Evolutionary conservation across 208 protist genomes (phyloP).

Genomic region (Trypanosoma avium): DNA sequence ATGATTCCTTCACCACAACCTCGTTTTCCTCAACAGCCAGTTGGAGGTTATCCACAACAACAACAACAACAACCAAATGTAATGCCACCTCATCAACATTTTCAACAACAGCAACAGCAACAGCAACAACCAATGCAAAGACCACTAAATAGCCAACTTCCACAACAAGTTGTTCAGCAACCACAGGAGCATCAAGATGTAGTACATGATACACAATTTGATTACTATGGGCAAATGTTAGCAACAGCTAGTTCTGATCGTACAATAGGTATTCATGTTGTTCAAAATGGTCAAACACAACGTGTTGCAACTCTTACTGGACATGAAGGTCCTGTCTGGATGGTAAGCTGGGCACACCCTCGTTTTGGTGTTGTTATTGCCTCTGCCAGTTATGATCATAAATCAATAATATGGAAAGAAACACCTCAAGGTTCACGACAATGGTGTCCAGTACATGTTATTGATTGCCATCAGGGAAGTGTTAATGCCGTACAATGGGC

Average conservation of each 20-base stretch:
- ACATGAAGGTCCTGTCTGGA: conserved; percentile 98
- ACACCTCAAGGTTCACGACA: conserved; percentile 30
- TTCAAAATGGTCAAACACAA: conserved; percentile 46
- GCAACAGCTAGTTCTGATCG: conserved; percentile 97
- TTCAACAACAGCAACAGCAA: conserved; percentile 5
- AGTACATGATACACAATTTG: conserved; percentile 97
- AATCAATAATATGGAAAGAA: conserved; percentile 96
- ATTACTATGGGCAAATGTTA: conserved; percentile 98
- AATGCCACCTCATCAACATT: neutral
- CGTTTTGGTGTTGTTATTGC: conserved; percentile 97
- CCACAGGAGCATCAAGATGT: conserved; percentile 84
- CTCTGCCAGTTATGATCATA: conserved; percentile 96
- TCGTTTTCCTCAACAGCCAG: conserved; percentile 1
- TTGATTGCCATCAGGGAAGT: conserved; percentile 69
- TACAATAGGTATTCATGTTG: conserved; percentile 95
- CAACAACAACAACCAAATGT: neutral
- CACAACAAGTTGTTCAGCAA: conserved; percentile 3
- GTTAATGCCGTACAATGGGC: conserved; percentile 85
- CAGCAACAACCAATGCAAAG: conserved; percentile 7
- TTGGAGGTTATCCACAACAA: conserved; percentile 6
- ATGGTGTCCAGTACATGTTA: conserved; percentile 68
- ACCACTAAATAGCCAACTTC: neutral
- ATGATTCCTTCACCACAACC: conserved; percentile 23
- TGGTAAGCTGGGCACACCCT: conserved; percentile 98
- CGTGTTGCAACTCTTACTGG: conserved; percentile 75